Evolutionary conservation across 108 stramenopile genomes (phyloP), one percentile per base, ranked within the genome.

Genomic region (Conticribra weissflogii): DNA sequence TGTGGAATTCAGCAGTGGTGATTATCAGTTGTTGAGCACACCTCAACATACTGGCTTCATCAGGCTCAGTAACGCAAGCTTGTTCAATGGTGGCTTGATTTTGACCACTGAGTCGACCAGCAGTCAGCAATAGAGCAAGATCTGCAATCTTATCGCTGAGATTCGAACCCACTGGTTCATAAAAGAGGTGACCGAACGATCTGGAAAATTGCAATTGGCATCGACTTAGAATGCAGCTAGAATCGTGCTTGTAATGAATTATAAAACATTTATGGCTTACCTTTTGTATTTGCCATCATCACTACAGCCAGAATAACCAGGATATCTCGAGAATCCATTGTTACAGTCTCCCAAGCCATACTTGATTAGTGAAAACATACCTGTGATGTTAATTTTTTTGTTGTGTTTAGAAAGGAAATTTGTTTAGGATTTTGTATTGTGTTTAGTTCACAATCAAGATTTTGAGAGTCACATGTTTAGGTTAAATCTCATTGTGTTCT

Each of bases 301-400:
- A 32, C 0, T 24, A 50, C 69, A 71, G 36, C 19, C 29, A 24
- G 53, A 59, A 27, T 55, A 75, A 18, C 76, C 76, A 45, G 57
- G 47, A 33, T 44, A 78, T 7, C 16, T 47, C 34, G 48, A 66
- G 46, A 81, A 84, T 0, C 83, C 83, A 72, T 34, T 34, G 54
- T 82, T 51, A 33, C 82, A 83, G n/a, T 68, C 54, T 0, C 78
- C 51, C 5, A 88, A 58, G 25, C 87, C 87, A 68, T 81, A 81
- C 45, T 72, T 72, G 18, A 85, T 83, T 41, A 88, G 19, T 32
- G 47, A 47, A n/a, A 66, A 61, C 68, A 88, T 36, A 9, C 84
- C n/a, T n/a, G n/a, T n/a, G n/a, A n/a, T n/a, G n/a, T n/a, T n/a
- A n/a, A n/a, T n/a, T n/a, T n/a, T n/a, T n/a, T n/a, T n/a, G n/a